These are phyloP conservation scores for Purpureocillium takamizusanense DNA, from an alignment of 2,329 filamentous ascomycete species.

Conservation along the genomic window DNA sequence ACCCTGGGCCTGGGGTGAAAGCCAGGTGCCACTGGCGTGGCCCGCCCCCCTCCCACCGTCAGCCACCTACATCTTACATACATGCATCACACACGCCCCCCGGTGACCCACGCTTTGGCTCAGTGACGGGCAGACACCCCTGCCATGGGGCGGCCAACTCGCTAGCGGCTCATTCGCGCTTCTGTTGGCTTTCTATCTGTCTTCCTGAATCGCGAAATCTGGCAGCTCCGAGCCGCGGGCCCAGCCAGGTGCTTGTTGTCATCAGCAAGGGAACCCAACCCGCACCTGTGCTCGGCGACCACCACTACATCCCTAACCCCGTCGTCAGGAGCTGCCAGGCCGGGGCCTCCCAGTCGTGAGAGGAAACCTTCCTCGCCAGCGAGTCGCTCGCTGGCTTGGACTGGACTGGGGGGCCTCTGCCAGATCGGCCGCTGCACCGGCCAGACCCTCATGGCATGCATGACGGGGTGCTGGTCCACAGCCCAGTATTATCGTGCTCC, in stretches of 20 bases:
- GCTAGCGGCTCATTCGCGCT: conserved; percentile 13
- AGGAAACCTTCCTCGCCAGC: too few species aligned
- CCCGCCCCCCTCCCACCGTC: too few species aligned
- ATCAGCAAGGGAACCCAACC: too few species aligned
- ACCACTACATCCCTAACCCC: too few species aligned
- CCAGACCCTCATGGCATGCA: too few species aligned
- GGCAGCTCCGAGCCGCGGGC: conserved; percentile 7
- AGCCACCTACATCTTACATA: neutral
- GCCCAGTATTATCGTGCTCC: too few species aligned
- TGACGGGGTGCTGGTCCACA: too few species aligned
- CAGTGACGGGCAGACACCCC: conserved; percentile 1
- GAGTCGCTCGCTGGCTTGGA: too few species aligned
- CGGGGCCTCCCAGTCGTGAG: neutral
- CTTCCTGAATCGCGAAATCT: conserved; percentile 14
- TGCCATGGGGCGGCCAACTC: neutral
- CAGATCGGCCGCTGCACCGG: too few species aligned
- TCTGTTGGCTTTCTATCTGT: conserved; percentile 21
- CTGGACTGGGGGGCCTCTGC: too few species aligned
- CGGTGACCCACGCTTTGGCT: neutral
- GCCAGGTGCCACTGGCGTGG: conserved; percentile 4
- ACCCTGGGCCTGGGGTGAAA: conserved; percentile 3
- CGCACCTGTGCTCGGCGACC: too few species aligned
- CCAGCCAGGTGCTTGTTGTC: neutral
- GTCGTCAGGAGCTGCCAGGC: too few species aligned
- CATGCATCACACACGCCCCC: neutral